A percentile compares a stretch with the other conserved stretches of the same genome.
phyloP scores from a whole-genome alignment of 768 basidiomycete species.

The Mycena floridula region DNA sequence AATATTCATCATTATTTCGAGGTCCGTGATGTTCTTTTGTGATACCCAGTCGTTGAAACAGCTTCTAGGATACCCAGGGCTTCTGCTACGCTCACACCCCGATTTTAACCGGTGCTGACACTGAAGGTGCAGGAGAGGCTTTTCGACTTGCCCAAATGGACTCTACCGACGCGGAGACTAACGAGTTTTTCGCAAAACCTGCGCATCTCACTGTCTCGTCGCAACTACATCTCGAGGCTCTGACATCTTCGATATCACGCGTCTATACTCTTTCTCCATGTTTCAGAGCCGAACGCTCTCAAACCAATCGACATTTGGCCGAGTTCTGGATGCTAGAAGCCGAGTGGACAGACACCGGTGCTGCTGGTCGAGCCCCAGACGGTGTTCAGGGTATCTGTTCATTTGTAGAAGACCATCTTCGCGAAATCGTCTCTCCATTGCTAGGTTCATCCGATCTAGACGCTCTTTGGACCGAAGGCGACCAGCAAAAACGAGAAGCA shows the following conservation, averaged over 20 bases:
- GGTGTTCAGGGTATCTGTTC: background rate
- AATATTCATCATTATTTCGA: constrained; percentile 66
- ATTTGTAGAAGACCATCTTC: background rate
- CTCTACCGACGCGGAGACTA: constrained; percentile 11
- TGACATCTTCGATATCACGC: constrained; percentile 70
- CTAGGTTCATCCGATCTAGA: background rate
- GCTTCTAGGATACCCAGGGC: constrained; percentile 46
- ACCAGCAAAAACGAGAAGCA: background rate
- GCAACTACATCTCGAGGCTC: constrained; percentile 90
- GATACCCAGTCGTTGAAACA: background rate
- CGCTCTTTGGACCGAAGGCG: background rate
- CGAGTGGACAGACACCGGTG: constrained; percentile 49
- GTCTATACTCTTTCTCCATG: constrained; percentile 91
- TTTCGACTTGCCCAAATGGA: constrained; percentile 58
- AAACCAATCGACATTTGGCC: constrained; percentile 86
- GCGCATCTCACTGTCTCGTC: constrained; percentile 92
- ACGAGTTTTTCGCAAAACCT: constrained; percentile 69
- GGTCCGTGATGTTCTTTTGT: constrained; percentile 41
- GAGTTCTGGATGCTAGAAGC: constrained; percentile 99
- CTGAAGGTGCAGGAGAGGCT: constrained; percentile 93
- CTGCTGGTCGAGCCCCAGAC: background rate
- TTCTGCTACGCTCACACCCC: constrained; percentile 82
- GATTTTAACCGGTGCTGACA: constrained; percentile 84
- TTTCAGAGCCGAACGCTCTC: constrained; percentile 89
- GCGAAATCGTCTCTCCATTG: background rate